Evolutionary conservation across 495 filamentous ascomycete genomes (phyloP), one percentile per base, ranked within the genome.

Genomic region (Xylaria longipes): DNA sequence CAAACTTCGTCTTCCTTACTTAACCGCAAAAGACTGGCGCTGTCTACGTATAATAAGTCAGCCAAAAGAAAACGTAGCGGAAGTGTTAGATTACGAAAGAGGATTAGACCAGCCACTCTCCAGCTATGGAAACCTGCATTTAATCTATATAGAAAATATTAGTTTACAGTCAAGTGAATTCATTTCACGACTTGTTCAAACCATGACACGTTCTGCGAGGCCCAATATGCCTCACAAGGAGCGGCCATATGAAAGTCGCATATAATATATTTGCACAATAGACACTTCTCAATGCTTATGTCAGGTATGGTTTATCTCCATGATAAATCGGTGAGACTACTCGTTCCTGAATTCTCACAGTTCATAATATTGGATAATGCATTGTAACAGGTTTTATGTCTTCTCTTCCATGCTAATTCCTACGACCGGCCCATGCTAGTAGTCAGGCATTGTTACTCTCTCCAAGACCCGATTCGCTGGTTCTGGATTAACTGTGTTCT

Each of bases 401-500:
- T 14, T 57, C 54, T 58, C 27, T 58, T 31, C 54, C 14, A 58
- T 35, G 54, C 54, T 35, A 58, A 58, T 35, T n/a, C 27, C 29
- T 33, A 35, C 29, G n/a, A 58, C 17, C 58, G 11, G 27, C 35
- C 9, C 11, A 25, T n/a, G n/a, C 58, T 61, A 37, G 15, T 17
- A 61, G 29, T 52, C 22, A 69, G 33, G 20, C 67, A 3, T 46
- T 45, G 2, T 22, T 27, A 14, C 6, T 56, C 52, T 56, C 68
- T 50, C 56, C 31, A 54, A 65, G 22, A 48, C 41, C 35, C 50
- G 20, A 57, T 39, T 48, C 46, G 62, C 60, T 60, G 35, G 33
- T 25, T 43, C 37, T 65, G 52, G 48, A 43, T 58, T 71, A 46
- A 65, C 15, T n/a, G 29, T 52, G 45, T 68, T 72, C 54, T 72